These are phyloP conservation scores for Teunomyces cretensis DNA, from an alignment of 805 yeast genomes.

Conservation along the genomic window DNA sequence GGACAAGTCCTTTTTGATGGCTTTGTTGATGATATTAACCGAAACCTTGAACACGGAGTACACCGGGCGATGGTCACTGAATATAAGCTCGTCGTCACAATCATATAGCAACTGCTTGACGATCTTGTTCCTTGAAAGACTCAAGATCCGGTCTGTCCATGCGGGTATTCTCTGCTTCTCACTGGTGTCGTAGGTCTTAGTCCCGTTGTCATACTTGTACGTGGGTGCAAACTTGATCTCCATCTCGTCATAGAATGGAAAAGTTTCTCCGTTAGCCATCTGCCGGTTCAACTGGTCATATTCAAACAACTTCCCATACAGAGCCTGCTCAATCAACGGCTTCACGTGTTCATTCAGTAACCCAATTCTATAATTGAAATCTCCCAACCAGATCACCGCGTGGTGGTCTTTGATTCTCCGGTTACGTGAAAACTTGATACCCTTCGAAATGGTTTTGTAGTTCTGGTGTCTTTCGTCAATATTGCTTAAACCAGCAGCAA, in stretches of 20 bases:
- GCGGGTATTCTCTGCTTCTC: conserved; percentile 93
- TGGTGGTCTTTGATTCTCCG: conserved; percentile 76
- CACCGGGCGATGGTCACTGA: conserved; percentile 93
- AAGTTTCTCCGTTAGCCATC: conserved; percentile 69
- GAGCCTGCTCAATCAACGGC: conserved; percentile 44
- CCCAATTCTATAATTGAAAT: conserved; percentile 79
- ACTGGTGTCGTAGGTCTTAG: conserved; percentile 77
- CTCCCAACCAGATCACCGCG: conserved; percentile 91
- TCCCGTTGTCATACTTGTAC: conserved; percentile 86
- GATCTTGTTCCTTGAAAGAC: conserved; percentile 52
- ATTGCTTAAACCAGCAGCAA: conserved; percentile 89
- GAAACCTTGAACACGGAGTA: conserved; percentile 65
- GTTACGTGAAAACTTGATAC: conserved; percentile 61
- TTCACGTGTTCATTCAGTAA: conserved; percentile 76
- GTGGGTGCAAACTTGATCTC: conserved; percentile 83
- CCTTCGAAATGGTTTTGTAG: conserved; percentile 73
- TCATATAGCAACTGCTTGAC: conserved; percentile 62
- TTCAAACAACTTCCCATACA: conserved; percentile 52
- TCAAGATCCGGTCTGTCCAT: conserved; percentile 91
- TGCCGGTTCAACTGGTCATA: conserved; percentile 80
- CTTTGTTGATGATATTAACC: conserved; percentile 66
- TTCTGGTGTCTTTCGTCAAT: conserved; percentile 83
- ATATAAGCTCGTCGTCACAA: conserved; percentile 53
- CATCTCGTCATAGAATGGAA: conserved; percentile 78
- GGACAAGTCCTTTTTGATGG: conserved; percentile 52